Base-by-base conservation (phyloP, 257 asterid genomes). In the Nicotiana paniculata region DNA sequence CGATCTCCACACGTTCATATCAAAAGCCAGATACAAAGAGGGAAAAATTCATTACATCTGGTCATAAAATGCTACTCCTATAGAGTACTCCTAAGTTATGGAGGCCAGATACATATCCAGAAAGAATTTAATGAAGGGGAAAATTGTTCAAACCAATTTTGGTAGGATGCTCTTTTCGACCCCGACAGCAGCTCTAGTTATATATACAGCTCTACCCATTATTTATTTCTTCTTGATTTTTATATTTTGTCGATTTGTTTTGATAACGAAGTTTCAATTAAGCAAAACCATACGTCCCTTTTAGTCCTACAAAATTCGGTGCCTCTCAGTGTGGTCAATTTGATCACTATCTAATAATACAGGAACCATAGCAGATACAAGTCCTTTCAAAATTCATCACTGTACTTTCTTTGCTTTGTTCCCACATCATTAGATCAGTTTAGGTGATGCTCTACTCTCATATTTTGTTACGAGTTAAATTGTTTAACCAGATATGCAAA, bases 221-320 rank as follows among this genome's bases (percentile, higher is more conserved):
- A 74, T 26, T 12, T 74, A 26, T 4, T 43, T 74, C 26, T 15
- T 48, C 63, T 74, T 74, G 61, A 74, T 74, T 46, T 72, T 72
- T 74, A 48, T 48, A 33, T 74, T 74, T 74, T 74, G 62, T 74
- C 79, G 62, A 74, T 74, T 48, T 74, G 63, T 51, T 74, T 48
- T 74, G 79, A 74, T 7, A 74, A 48, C 26, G 43, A 74, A 51
- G 16, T 72, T 72, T 74, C 62, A 15, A 43, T 43, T 43, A 2
- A 48, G 24, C 62, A 74, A 74, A 21, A 48, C 79, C 63, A 24
- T 26, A 74, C 48, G 79, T 74, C 62, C 79, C 63, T 48, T 74
- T 48, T 48, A 48, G 43, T 74, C 79, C 43, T n/a, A 24, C 43
- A 74, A 24, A 0, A 26, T 48, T 48, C 2, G 32, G 24, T 51